These are phyloP conservation scores for Dioscorea alata DNA, from an alignment of 106 monocot genomes.

Conservation along the genomic window DNA sequence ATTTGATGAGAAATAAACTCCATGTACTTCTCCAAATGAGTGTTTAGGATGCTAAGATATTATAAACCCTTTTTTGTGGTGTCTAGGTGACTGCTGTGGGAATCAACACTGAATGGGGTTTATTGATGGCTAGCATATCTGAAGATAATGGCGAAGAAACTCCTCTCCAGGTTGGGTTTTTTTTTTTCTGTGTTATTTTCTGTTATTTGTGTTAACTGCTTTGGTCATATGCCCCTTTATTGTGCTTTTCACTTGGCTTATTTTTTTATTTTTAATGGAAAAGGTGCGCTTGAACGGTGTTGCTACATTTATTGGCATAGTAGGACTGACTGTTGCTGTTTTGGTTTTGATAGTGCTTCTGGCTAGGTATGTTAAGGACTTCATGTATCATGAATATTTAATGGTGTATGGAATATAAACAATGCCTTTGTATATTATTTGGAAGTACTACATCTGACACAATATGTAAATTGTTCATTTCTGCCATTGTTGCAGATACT, in stretches of 20 bases:
- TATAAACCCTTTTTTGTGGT: not conserved
- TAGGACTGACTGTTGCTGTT: conserved; percentile 80
- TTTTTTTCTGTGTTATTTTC: not conserved
- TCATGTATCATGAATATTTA: too few species aligned
- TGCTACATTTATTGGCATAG: conserved; percentile 87
- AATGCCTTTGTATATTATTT: not conserved
- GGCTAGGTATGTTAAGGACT: conserved; percentile 35
- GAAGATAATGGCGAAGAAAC: conserved; percentile 98
- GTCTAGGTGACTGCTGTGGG: conserved; percentile 88
- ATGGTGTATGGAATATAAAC: too few species aligned
- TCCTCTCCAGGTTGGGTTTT: conserved; percentile 74
- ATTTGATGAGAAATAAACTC: too few species aligned
- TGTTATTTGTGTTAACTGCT: too few species aligned
- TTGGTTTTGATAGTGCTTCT: conserved; percentile 67
- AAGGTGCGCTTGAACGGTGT: conserved; percentile 98
- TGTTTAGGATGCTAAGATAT: not conserved
- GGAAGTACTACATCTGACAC: not conserved
- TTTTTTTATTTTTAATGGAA: conserved; percentile 3
- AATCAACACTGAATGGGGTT: conserved; percentile 97
- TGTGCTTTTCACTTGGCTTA: conserved; percentile 2
- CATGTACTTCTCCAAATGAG: not conserved
- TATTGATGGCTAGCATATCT: conserved; percentile 94
- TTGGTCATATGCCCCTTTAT: not conserved
- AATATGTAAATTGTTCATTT: too few species aligned
- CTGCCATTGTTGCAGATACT: conserved; percentile 26